Evolutionary conservation across 1,139 yeast species (phyloP), one percentile per base, ranked within the genome.

Genomic region (Candida sp.): DNA sequence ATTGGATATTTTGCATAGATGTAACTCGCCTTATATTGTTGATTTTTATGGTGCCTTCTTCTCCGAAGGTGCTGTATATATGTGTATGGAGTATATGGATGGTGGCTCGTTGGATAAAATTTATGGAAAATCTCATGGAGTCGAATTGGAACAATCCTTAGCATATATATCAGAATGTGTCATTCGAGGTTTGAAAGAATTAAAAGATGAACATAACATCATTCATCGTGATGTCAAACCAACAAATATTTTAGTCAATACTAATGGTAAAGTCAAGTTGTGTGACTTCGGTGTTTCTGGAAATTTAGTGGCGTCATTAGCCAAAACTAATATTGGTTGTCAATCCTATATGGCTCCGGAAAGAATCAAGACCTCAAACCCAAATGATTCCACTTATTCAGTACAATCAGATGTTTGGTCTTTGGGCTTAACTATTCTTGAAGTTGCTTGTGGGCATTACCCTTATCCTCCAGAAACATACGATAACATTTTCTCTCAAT

Each of bases 271-370:
- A 53, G 89, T 95, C 32, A 95, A 93, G 61, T 70, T 93, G 34
- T 90, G 97, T 70, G 99, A 93, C 67, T 93, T 93, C 65, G 99
- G 99, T 38, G 99, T 93, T 21, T 81, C 90, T 45, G 99, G 99
- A 25, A 93, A 93, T 60, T 71, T 93, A 49, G 99, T 93, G 33
- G 97, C 98, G 1, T 89, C 97, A 0, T 76, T 93, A 56, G 99
- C 99, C 7, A 83, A 90, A 57, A 93, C 99, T 0, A 93, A 93
- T 58, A 91, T 93, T 55, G 99, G 99, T 5, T 95, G 99, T 64
- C 99, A 93, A 66, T 87, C 96, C 4, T 93, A 93, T 66, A 95
- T 95, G 99, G 98, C 99, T 0, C 99, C 99, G 1, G 99, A 93
- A 63, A 78, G 99, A 58, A 95, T 93, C 57, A 84, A 86, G 63